Percentiles rank a stretch among this genome's conserved stretches.
Conservation (phyloP, 345 rosid species). For the Hibiscus trionum region DNA sequence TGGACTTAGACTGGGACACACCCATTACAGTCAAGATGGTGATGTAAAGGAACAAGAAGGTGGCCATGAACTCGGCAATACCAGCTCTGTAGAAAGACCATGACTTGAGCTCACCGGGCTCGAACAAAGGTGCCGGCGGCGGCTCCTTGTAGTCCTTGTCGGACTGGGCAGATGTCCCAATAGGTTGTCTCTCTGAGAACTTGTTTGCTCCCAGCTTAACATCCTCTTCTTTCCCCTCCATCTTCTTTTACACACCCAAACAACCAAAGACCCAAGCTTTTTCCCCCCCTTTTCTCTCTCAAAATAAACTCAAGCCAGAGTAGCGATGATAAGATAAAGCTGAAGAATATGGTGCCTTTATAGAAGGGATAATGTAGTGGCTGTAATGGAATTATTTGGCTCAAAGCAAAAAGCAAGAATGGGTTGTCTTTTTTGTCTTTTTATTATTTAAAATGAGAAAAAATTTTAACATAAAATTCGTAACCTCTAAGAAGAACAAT, state of each 20-base stretch:
- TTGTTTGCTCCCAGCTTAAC: slow-evolving; percentile 61
- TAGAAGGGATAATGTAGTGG: slow-evolving; percentile 8
- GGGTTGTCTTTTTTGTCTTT: slow-evolving; percentile 1
- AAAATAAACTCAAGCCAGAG: background rate
- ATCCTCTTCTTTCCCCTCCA: slow-evolving; percentile 72
- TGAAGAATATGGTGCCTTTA: slow-evolving; percentile 19
- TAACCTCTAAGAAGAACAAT: no score
- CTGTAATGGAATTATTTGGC: background rate
- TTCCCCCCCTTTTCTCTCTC: background rate
- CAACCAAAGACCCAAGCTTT: background rate
- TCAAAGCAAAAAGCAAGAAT: background rate
- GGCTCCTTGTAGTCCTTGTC: slow-evolving; percentile 51
- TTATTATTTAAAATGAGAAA: background rate
- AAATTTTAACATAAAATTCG: no score
- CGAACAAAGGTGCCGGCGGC: slow-evolving; percentile 55
- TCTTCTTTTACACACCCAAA: slow-evolving; percentile 10
- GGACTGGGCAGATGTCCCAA: slow-evolving; percentile 53
- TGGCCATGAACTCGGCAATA: slow-evolving; percentile 57
- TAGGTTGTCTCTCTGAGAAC: slow-evolving; percentile 60
- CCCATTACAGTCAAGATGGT: slow-evolving; percentile 68
- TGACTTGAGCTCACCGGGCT: slow-evolving; percentile 56
- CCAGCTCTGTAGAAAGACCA: slow-evolving; percentile 78
- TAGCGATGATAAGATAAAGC: background rate
- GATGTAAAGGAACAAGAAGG: slow-evolving; percentile 60
- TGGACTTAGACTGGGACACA: slow-evolving; percentile 29